Percentiles rank a stretch among this genome's conserved stretches.
These are phyloP conservation scores for Taxillus chinensis DNA, from an alignment of 164 flowering plant genomes.

Conservation along the genomic window DNA sequence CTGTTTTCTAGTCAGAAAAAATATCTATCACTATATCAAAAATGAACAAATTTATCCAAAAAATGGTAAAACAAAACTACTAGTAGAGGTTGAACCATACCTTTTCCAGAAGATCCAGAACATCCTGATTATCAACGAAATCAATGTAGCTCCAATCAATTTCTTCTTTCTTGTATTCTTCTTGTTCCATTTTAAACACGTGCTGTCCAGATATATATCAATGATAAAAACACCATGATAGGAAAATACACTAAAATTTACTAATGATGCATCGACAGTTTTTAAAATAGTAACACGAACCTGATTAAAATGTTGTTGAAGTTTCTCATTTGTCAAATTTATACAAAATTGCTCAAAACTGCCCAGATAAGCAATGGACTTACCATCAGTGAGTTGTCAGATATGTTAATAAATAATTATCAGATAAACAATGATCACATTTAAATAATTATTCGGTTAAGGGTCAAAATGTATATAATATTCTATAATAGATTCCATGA, in stretches of 20 bases:
- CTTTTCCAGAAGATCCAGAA: constrained; percentile 4
- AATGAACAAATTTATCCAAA: neutral
- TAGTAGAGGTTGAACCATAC: neutral
- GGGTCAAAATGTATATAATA: no score
- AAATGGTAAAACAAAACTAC: neutral
- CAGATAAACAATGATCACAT: no score
- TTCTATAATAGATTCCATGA: no score
- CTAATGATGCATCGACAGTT: no score
- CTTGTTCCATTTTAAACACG: constrained; percentile 5
- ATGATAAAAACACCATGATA: neutral
- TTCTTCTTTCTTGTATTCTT: constrained; percentile 4
- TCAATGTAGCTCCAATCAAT: constrained; percentile 6
- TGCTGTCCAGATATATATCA: neutral
- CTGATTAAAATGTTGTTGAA: constrained; percentile 7
- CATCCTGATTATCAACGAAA: constrained; percentile 1
- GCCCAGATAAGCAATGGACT: neutral
- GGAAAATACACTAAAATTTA: no score
- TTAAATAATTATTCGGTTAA: no score
- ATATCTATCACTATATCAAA: neutral
- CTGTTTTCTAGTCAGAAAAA: no score
- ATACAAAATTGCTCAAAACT: constrained; percentile 6
- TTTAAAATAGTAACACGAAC: neutral
- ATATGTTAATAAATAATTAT: no score
- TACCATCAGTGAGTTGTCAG: neutral
- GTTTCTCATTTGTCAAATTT: constrained; percentile 6